Percentiles rank a stretch among this genome's conserved stretches.
These are phyloP conservation scores for Plasmodium gallinaceum DNA, from an alignment of 169 alveolate species.

Conservation along the genomic window DNA sequence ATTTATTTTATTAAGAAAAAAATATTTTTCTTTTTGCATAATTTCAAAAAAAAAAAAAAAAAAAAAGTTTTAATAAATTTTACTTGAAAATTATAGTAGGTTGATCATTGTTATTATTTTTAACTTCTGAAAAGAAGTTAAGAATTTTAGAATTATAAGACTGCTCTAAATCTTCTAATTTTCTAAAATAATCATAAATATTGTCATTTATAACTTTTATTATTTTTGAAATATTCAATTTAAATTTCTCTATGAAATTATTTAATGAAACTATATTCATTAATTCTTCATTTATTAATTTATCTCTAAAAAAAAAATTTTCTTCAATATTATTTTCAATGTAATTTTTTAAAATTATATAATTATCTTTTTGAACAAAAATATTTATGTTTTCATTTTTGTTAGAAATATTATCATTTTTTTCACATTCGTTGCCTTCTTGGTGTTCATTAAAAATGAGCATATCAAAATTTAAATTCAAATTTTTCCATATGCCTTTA, in stretches of 20 bases:
- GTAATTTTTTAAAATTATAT: slow-evolving; percentile 30
- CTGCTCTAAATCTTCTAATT: slow-evolving; percentile 68
- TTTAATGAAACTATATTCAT: slow-evolving; percentile 51
- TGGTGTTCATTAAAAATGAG: background rate
- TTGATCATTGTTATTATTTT: slow-evolving; percentile 59
- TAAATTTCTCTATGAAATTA: slow-evolving; percentile 40
- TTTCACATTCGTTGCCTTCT: background rate
- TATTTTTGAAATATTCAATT: slow-evolving; percentile 38
- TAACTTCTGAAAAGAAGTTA: slow-evolving; percentile 63
- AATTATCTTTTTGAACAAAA: slow-evolving; percentile 17
- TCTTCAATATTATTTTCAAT: slow-evolving; percentile 55
- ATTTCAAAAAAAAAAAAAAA: too few species aligned
- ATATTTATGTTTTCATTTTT: background rate
- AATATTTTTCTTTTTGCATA: too few species aligned
- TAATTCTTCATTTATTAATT: slow-evolving; percentile 54
- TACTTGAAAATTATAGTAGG: slow-evolving; percentile 48
- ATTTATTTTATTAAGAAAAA: too few species aligned
- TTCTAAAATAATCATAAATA: slow-evolving; percentile 35
- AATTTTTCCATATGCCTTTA: slow-evolving; percentile 17
- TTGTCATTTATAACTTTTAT: slow-evolving; percentile 47
- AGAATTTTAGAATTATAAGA: slow-evolving; percentile 40
- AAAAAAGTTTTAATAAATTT: too few species aligned
- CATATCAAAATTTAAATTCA: slow-evolving; percentile 11
- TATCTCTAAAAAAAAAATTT: slow-evolving; percentile 39
- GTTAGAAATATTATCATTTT: background rate